Conservation (phyloP, 768 basidiomycete species). For the Boletales sp. region DNA sequence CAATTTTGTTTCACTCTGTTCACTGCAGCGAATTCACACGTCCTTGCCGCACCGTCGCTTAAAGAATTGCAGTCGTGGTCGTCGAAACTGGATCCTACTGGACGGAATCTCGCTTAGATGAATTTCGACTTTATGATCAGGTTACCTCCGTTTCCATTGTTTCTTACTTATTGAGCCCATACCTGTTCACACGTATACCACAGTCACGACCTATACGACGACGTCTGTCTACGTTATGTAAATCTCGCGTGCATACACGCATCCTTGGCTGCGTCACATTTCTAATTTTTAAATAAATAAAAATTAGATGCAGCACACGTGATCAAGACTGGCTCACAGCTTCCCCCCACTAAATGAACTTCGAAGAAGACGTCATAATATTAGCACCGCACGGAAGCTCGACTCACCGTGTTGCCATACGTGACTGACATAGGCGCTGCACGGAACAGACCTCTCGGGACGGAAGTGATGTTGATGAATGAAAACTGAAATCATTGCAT, state of each 20-base stretch:
- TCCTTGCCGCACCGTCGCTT: conserved; percentile 72
- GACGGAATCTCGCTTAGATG: conserved; percentile 46
- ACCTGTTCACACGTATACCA: conserved; percentile 27
- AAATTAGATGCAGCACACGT: neutral
- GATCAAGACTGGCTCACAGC: neutral
- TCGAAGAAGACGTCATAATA: conserved; percentile 8
- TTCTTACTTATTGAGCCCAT: conserved; percentile 14
- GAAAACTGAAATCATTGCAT: neutral
- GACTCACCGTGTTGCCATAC: conserved; percentile 10
- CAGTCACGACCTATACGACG: conserved; percentile 12
- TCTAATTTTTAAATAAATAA: no score
- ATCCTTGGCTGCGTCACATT: neutral
- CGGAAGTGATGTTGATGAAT: neutral
- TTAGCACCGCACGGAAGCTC: conserved; percentile 5
- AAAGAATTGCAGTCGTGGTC: conserved; percentile 89
- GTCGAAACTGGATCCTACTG: conserved; percentile 79
- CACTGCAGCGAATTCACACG: conserved; percentile 89
- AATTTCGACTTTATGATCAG: neutral
- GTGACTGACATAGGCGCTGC: neutral
- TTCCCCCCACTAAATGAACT: conserved; percentile 1
- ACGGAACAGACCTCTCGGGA: neutral
- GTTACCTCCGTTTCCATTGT: neutral
- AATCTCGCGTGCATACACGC: neutral
- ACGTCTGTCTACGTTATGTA: conserved; percentile 9
- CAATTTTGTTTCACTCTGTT: conserved; percentile 86